These are phyloP conservation scores for Pugionium cornutum DNA, from an alignment of 345 rosid species.

Conservation along the genomic window DNA sequence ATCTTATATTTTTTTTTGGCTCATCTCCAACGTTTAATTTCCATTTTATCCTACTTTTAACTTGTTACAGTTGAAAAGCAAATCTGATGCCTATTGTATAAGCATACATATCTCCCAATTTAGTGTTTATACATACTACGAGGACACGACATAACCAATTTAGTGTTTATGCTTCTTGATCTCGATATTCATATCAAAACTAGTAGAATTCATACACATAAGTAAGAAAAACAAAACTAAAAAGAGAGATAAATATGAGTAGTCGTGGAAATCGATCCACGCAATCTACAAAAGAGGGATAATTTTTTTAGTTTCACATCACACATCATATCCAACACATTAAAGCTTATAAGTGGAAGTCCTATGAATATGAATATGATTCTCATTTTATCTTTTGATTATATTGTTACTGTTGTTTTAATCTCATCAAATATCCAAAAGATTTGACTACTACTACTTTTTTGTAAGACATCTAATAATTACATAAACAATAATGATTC, in stretches of 20 bases:
- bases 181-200: background rate
- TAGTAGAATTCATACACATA: conserved; percentile 3
- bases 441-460: conserved; percentile 40
- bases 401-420: background rate
- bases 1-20: conserved; percentile 9
- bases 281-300: conserved; percentile 4
- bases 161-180: background rate
- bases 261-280: conserved; percentile 17
- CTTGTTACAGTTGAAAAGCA: background rate
- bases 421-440: conserved; percentile 33
- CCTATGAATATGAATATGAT: conserved; percentile 21
- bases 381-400: too few species aligned
- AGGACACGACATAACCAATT: background rate
- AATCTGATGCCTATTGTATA: background rate
- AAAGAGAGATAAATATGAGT: conserved; percentile 1
- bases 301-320: conserved; percentile 27
- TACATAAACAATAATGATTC: conserved; percentile 26
- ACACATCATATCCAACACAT: conserved; percentile 35
- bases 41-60: background rate
- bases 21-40: background rate
- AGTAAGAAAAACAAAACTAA: background rate
- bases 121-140: background rate
- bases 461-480: conserved; percentile 28
- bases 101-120: too few species aligned
- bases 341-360: conserved; percentile 31